Evolutionary conservation across 805 yeast species (phyloP).

Genomic region (Saturnispora galanensis): DNA sequence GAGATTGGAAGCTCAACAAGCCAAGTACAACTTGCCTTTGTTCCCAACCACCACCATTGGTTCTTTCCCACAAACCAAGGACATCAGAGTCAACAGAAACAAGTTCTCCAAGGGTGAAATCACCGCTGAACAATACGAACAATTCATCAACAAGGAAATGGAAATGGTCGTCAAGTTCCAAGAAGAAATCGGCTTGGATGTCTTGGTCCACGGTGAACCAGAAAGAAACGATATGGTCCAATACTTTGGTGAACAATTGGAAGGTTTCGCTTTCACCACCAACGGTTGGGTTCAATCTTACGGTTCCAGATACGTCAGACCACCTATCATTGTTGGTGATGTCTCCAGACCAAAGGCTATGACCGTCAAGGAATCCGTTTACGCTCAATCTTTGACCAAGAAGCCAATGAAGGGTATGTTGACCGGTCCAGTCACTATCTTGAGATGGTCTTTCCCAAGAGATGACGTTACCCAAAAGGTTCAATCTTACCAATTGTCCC

Average conservation of each 20-base stretch:
- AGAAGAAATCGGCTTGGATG: conserved; percentile 97
- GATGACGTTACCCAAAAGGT: conserved; percentile 87
- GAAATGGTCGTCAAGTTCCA: conserved; percentile 96
- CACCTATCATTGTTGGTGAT: conserved; percentile 98
- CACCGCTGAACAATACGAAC: conserved; percentile 89
- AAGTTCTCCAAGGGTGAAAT: conserved; percentile 96
- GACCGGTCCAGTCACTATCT: conserved; percentile 98
- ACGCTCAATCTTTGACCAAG: conserved; percentile 92
- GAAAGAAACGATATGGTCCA: conserved; percentile 99
- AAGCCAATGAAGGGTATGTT: conserved; percentile 99
- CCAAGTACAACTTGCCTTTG: conserved; percentile 82
- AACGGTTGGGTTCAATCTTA: conserved; percentile 99
- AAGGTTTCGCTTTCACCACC: conserved; percentile 96
- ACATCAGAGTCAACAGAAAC: conserved; percentile 97
- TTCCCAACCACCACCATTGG: conserved; percentile 99
- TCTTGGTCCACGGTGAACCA: conserved; percentile 99
- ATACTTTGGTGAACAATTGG: conserved; percentile 98
- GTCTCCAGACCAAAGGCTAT: conserved; percentile 96
- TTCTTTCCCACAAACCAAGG: conserved; percentile 99
- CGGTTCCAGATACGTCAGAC: conserved; percentile 99
- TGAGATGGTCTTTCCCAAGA: conserved; percentile 99
- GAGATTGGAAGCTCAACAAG: conserved; percentile 83
- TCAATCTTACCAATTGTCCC: conserved; percentile 94
- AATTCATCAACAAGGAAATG: conserved; percentile 94
- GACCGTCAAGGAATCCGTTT: conserved; percentile 98